Evolutionary conservation across 2,329 filamentous ascomycete species (phyloP), one percentile per base, ranked within the genome.

Genomic region (Orbilia javanica): DNA sequence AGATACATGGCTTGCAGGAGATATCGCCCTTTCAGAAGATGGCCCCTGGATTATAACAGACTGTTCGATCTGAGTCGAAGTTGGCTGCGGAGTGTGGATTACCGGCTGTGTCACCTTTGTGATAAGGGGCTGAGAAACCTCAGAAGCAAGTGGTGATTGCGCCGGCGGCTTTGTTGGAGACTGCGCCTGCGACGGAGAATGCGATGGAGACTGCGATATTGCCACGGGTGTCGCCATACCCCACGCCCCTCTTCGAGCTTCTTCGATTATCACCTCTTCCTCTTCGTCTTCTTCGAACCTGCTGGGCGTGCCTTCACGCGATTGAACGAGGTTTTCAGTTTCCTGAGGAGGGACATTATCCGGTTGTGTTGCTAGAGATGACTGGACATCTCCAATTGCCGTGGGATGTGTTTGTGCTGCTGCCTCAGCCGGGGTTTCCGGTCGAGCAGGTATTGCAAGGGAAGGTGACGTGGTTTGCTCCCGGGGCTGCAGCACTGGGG

Each of bases 41-140:
- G 63, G 63, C 8, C 63, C 62, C 20, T 67, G 48, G 20, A 79
- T 79, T 50, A 72, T 69, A 31, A 52, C 42, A 22, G 73, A 60
- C 15, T 70, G 73, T 39, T 77, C 73, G 36, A 66, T 36, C 18
- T 64, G 29, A 20, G 66, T 71, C 11, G 57, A 48, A 25, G 66
- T 71, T 20, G 73, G 73, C 31, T 77, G 73, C 27, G 73, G 73
- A 3, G 66, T 77, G 29, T 71, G 66, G 31, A 77, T 77, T n/a
- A 77, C 73, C 7, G 73, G 73, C 39, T 77, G 57, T 27, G 66
- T 66, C 60, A 68, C 60, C 31, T 72, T 73, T n/a, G 68, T 79
- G 52, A 72, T 73, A 36, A 72, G 57, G 36, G 74, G 74, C 62
- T 79, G 74, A 66, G 74, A 73, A 52, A 79, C 31, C 50, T 79